phyloP scores from a whole-genome alignment of 208 protist species.

The Naegleria fowleri region DNA sequence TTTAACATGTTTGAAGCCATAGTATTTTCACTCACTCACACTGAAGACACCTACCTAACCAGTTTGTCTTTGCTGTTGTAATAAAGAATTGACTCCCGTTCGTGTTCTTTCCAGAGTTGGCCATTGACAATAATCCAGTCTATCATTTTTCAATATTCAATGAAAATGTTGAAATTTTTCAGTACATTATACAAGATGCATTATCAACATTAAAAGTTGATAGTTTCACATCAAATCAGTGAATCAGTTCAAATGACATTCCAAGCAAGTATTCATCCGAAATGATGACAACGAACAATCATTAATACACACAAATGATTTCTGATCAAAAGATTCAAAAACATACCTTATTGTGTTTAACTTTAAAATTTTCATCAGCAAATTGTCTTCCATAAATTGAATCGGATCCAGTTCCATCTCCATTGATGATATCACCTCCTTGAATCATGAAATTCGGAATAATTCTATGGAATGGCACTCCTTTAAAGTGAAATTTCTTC shows the following conservation, averaged over 20 bases:
- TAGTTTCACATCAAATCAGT: slow-evolving; percentile 27
- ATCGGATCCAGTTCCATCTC: slow-evolving; percentile 49
- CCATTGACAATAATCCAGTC: slow-evolving; percentile 49
- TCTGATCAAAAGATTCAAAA: neutral
- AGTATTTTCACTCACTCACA: neutral
- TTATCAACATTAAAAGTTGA: slow-evolving; percentile 43
- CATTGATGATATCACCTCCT: slow-evolving; percentile 53
- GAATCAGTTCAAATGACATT: too few relatives aligned
- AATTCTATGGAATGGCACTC: slow-evolving; percentile 86
- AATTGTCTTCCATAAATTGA: slow-evolving; percentile 52
- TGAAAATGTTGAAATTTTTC: slow-evolving; percentile 56
- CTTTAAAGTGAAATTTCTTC: slow-evolving; percentile 93
- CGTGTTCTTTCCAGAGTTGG: slow-evolving; percentile 78
- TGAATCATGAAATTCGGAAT: slow-evolving; percentile 74
- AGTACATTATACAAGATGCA: slow-evolving; percentile 56
- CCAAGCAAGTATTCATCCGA: too few relatives aligned
- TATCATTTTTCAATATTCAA: slow-evolving; percentile 36
- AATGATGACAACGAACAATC: slow-evolving; percentile 14
- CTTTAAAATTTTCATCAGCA: slow-evolving; percentile 57
- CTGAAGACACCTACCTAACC: slow-evolving; percentile 51
- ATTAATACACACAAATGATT: neutral
- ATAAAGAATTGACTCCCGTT: slow-evolving; percentile 88
- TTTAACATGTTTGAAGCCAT: too few relatives aligned
- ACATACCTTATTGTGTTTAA: slow-evolving; percentile 41
- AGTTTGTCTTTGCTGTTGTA: slow-evolving; percentile 62